phyloP scores from a whole-genome alignment of 306 rosid species.

The Begonia loranthoides region DNA sequence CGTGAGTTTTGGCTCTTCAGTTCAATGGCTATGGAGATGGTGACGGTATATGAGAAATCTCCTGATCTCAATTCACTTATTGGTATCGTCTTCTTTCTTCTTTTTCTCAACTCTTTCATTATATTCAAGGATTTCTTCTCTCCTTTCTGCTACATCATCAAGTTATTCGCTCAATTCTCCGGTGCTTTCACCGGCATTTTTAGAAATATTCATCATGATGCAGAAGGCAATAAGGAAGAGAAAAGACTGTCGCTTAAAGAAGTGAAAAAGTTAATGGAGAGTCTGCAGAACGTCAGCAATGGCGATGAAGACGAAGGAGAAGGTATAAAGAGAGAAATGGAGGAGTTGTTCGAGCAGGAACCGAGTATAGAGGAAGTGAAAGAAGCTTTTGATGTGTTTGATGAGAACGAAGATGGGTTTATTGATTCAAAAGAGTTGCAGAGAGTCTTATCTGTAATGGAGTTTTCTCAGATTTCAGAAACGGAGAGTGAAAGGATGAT shows the following conservation, averaged over 20 bases:
- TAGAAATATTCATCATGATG: background rate
- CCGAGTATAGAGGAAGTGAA: slow-evolving; percentile 27
- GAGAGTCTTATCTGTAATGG: slow-evolving; percentile 21
- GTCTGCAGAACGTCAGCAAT: slow-evolving; percentile 1
- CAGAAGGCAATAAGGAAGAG: background rate
- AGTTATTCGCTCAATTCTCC: background rate
- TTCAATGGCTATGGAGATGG: background rate
- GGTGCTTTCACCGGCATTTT: too few species aligned
- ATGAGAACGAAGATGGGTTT: slow-evolving; percentile 38
- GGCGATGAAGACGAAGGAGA: background rate
- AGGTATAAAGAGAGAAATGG: slow-evolving; percentile 7
- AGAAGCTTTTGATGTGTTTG: slow-evolving; percentile 35
- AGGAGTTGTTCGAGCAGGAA: slow-evolving; percentile 22
- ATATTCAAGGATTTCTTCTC: slow-evolving; percentile 5
- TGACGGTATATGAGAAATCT: background rate
- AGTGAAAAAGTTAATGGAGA: slow-evolving; percentile 16
- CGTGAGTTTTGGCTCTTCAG: too few species aligned
- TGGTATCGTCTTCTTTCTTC: background rate
- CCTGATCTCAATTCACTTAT: slow-evolving; percentile 1
- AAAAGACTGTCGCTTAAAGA: slow-evolving; percentile 13
- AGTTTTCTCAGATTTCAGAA: slow-evolving; percentile 18
- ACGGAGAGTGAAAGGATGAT: slow-evolving; percentile 31
- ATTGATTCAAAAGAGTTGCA: slow-evolving; percentile 33
- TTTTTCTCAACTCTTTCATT: slow-evolving; percentile 5
- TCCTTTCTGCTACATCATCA: slow-evolving; percentile 2